Percentiles rank a stretch among this genome's conserved stretches.
Evolutionary conservation across 129 eudicot genomes (phyloP).

Genomic region (Glebionis coronaria): DNA sequence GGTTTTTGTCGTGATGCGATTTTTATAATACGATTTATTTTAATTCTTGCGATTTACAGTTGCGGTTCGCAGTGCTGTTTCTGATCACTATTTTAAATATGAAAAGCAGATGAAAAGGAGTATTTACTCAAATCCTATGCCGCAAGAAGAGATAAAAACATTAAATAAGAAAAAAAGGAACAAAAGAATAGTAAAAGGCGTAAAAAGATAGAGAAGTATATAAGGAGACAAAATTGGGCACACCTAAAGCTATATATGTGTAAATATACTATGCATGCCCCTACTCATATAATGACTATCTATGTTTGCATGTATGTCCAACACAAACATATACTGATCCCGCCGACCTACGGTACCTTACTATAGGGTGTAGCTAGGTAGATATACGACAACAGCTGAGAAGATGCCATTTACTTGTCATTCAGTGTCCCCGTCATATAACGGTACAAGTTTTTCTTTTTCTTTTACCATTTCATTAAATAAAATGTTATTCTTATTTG

Average conservation of each 20-base stretch:
- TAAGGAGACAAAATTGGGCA: slow-evolving; percentile 32
- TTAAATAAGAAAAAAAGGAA: slow-evolving; percentile 16
- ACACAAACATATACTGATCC: slow-evolving; percentile 20
- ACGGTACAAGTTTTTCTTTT: slow-evolving; percentile 19
- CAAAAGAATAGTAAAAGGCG: slow-evolving; percentile 21
- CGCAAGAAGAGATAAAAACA: no score
- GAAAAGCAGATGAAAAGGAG: no score
- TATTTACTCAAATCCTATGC: no score
- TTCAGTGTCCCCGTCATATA: slow-evolving; percentile 43
- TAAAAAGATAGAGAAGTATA: neutral
- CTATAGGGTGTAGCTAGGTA: slow-evolving; percentile 19
- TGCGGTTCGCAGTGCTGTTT: no score
- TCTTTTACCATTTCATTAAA: no score
- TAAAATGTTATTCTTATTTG: no score
- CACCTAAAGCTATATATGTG: slow-evolving; percentile 26
- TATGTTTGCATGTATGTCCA: slow-evolving; percentile 11
- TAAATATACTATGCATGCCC: slow-evolving; percentile 14
- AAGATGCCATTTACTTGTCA: slow-evolving; percentile 56
- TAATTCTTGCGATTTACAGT: no score
- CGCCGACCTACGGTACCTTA: slow-evolving; percentile 35
- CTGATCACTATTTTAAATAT: no score
- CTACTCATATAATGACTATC: slow-evolving; percentile 8
- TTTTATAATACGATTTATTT: no score
- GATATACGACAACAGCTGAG: slow-evolving; percentile 34
- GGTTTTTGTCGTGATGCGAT: no score